A percentile compares a stretch with the other conserved stretches of the same genome.
These are phyloP conservation scores for Apiospora marii DNA, from an alignment of 2,329 filamentous ascomycete genomes.

Conservation along the genomic window DNA sequence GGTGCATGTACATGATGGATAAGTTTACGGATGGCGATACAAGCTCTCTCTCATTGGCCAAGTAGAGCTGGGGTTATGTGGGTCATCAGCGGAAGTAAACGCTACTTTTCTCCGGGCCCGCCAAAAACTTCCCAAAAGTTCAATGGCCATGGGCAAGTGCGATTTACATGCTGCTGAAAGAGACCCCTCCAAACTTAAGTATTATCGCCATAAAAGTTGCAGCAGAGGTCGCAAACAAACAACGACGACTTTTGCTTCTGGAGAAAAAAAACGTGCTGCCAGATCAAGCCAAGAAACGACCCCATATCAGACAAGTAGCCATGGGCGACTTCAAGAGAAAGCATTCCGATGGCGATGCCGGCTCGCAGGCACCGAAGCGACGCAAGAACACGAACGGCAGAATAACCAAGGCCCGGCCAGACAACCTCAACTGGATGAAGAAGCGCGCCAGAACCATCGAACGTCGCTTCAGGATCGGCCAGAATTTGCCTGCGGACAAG, in stretches of 20 bases:
- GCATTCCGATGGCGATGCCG: slow-evolving; percentile 36
- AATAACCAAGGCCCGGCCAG: slow-evolving; percentile 39
- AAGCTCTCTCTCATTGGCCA: background rate
- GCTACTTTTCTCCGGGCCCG: slow-evolving; percentile 19
- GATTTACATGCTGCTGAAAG: background rate
- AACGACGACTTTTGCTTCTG: background rate
- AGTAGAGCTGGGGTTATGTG: background rate
- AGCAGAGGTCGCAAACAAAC: background rate
- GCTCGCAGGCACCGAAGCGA: slow-evolving; percentile 37
- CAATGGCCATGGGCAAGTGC: slow-evolving; percentile 2
- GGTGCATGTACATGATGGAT: background rate
- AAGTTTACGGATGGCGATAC: background rate
- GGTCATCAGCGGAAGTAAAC: background rate
- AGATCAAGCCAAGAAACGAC: background rate
- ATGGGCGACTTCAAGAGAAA: slow-evolving; percentile 42
- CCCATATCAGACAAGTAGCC: background rate
- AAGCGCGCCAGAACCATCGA: slow-evolving; percentile 75
- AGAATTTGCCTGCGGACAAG: slow-evolving; percentile 72
- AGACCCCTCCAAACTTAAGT: background rate
- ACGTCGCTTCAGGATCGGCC: slow-evolving; percentile 67
- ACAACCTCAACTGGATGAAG: slow-evolving; percentile 68
- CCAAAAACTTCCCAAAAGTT: slow-evolving; percentile 15
- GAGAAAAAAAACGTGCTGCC: background rate
- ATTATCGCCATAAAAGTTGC: background rate
- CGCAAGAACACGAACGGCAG: slow-evolving; percentile 44